phyloP scores from a whole-genome alignment of 176 grass and related monocot genomes.

The Bolboschoenus planiculmis region DNA sequence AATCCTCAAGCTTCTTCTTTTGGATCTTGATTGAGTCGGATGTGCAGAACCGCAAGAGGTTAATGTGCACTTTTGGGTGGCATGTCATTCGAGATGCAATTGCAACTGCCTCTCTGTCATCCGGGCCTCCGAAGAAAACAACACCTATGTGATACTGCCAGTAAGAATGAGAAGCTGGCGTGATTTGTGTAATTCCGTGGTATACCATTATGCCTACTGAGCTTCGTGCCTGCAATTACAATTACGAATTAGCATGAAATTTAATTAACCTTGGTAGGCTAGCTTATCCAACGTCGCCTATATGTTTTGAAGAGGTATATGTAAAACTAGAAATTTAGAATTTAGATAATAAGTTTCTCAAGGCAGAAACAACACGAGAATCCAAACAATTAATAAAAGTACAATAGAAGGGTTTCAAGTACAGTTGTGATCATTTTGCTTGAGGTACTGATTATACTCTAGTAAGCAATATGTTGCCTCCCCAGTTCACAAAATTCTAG shows the following conservation, averaged over 20 bases:
- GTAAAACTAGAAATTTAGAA: neutral
- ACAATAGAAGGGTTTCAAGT: too few species aligned
- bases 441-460: too few species aligned
- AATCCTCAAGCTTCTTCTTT: neutral
- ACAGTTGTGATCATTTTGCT: too few species aligned
- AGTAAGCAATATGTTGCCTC: too few species aligned
- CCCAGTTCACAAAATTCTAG: too few species aligned
- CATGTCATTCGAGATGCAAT: conserved; percentile 20
- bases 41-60: neutral
- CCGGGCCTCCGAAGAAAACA: conserved; percentile 26
- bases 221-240: conserved; percentile 12
- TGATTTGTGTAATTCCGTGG: neutral
- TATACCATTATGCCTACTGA: conserved; percentile 31
- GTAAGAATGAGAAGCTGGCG: neutral
- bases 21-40: neutral
- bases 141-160: conserved; percentile 20
- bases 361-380: neutral
- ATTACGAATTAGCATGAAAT: neutral
- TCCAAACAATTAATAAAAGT: neutral
- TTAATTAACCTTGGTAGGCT: neutral
- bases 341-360: neutral
- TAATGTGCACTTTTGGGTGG: conserved; percentile 6
- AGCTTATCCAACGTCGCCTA: too few species aligned
- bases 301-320: too few species aligned
- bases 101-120: conserved; percentile 26